Evolutionary conservation across 106 monocot species (phyloP), one percentile per base, ranked within the genome.

Genomic region (Dioscorea dumetorum): DNA sequence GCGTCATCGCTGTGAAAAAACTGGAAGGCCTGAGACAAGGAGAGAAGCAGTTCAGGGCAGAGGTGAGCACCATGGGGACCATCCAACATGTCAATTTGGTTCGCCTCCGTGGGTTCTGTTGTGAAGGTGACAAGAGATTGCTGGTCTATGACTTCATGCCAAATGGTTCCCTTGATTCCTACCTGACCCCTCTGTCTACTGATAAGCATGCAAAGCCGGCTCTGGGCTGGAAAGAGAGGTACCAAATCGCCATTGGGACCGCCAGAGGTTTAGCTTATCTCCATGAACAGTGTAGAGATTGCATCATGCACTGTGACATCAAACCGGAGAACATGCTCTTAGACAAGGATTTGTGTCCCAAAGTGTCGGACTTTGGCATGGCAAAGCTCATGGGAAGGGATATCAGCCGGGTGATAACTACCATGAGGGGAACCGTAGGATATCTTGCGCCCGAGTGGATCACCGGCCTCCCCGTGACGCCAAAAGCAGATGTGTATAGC

Each of bases 11-110:
- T 22, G 72, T 73, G n/a, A 73, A 73, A 54, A 28, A 54, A 17
- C 54, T 73, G 19, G 63, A 73, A 24, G 64, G 72, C 10, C 20
- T n/a, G 3, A 16, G 28, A 8, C 63, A 63, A 56, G 72, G 63
- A 33, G 65, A 66, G 34, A 73, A 73, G 64, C 72, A 73, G 12
- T 73, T 73, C 72, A 33, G 72, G 19, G 50, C 64, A 0, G 72
- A 73, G 21, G 72, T 73, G 54, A 73, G 64, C 63, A 73, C 64
- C 7, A 34, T 73, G 16, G 63, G 53, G 13, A 64, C 62, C n/a
- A 64, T 73, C 32, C 72, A 73, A 5, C 72, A 73, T 41, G 64
- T 73, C 16, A 73, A 73, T 54, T 63, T 73, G 16, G 64, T 67
- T 11, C 66, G 67, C 3, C 58, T 74, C 2, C 66, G 49, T 15